Conservation (phyloP, 2,329 filamentous ascomycete genomes). For the Epichloe typhina region DNA sequence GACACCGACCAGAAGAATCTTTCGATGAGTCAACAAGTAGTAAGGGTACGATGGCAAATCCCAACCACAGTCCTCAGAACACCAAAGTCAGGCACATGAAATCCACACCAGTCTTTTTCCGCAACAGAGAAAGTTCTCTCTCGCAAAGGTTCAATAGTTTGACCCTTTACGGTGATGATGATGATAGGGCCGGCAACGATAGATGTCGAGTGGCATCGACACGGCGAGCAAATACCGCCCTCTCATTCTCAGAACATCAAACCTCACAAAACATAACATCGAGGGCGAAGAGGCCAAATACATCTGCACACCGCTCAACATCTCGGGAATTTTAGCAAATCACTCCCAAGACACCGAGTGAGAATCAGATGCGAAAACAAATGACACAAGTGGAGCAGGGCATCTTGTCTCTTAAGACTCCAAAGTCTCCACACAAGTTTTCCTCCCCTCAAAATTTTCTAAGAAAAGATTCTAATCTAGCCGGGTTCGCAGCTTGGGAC, state of each 20-base stretch:
- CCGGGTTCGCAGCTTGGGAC: slow-evolving; percentile 58
- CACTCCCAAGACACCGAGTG: slow-evolving; percentile 21
- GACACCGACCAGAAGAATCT: slow-evolving; percentile 25
- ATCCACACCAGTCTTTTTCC: slow-evolving; percentile 15
- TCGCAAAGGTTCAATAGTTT: slow-evolving; percentile 24
- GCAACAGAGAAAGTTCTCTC: slow-evolving; percentile 32
- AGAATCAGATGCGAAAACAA: slow-evolving; percentile 18
- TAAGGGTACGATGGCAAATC: slow-evolving; percentile 22
- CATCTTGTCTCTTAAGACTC: slow-evolving; percentile 21
- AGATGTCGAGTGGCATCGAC: slow-evolving; percentile 35
- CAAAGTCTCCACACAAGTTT: slow-evolving; percentile 25
- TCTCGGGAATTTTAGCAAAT: slow-evolving; percentile 18
- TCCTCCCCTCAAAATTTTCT: slow-evolving; percentile 44
- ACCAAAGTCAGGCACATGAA: slow-evolving; percentile 15
- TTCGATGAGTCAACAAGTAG: slow-evolving; percentile 18
- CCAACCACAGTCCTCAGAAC: slow-evolving; percentile 7
- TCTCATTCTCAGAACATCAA: slow-evolving; percentile 11
- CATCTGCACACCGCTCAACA: slow-evolving; percentile 7
- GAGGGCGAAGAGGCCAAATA: slow-evolving; percentile 3
- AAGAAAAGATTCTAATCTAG: slow-evolving; percentile 61
- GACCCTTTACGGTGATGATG: slow-evolving; percentile 24
- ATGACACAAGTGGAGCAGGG: slow-evolving; percentile 19
- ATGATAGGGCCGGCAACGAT: slow-evolving; percentile 6
- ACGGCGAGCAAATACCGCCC: slow-evolving; percentile 11
- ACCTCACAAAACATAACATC: slow-evolving; percentile 10